Evolutionary conservation across 73 alveolate genomes (phyloP), one percentile per base, ranked within the genome.

Genomic region (Halteria grandinella): DNA sequence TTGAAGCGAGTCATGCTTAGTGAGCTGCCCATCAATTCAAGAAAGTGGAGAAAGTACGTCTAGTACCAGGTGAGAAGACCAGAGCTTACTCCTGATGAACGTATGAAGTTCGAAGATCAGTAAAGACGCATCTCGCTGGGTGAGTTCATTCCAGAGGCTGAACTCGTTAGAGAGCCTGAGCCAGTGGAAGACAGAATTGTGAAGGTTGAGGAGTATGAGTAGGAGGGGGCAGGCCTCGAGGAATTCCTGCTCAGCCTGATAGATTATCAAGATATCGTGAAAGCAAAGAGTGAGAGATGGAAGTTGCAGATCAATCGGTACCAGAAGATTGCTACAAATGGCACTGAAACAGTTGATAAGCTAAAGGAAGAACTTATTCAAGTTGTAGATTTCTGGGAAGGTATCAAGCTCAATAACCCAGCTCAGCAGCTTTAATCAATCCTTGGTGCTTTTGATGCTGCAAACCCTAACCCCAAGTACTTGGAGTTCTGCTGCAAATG

Each of bases 301-400:
- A 88, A 83, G 58, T 77, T 37, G 7, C 34, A 51, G 14, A 52
- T 82, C 28, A 55, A 73, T 21, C 54, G 83, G 43, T 70, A 57
- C 63, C 44, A 39, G 33, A 55, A 80, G 17, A n/a, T 17, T 21
- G 86, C 63, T 0, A 82, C 91, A 5, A 58, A 57, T 40, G 94
- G 89, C 0, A 72, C 85, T 73, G 94, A 91, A 69, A 96, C 82
- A 55, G 79, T 88, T 4, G 96, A 91, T 43, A 88, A 89, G 49
- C 77, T 90, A 79, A 91, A 88, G 69, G 83, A 69, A 25, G 72
- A 79, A 52, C 55, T 92, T 29, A 78, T 64, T 43, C 91, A 85
- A 44, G 63, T 90, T 31, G 89, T 93, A 34, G 97, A 91, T 33
- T 91, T 91, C 48, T 95, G 99, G 99, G 93, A 88, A 66, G 97